Base-by-base conservation (phyloP, 495 filamentous ascomycete genomes). In the Xylaria telfairii region DNA sequence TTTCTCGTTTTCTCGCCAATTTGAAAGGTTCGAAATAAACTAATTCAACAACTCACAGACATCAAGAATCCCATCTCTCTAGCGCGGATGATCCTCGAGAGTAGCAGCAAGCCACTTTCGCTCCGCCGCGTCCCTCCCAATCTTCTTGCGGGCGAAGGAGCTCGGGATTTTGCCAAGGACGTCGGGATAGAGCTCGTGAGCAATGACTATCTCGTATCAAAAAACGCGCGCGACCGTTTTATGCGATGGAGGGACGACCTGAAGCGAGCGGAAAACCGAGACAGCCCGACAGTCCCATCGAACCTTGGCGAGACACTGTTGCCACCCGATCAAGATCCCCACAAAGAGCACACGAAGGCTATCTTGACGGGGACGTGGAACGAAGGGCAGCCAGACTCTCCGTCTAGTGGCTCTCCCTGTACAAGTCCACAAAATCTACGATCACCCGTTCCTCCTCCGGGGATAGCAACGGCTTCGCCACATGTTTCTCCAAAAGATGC, bases 41-140 rank as follows among this genome's bases (percentile, higher is more conserved):
- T 62, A 41, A 69, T 24, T 5, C 1, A 10, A 1, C 44, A 19
- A 30, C 30, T 47, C 61, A 2, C 56, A 98, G 96, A 93, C 74
- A 88, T 99, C 74, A 93, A 91, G 76, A 98, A 99, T 77, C 96
- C 96, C 3, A 95, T 98, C 34, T 90, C 90, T 30, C 81, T 97
- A 10, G 96, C 96, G 63, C 92, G 95, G 51, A 79, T 90, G 19
- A 88, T 99, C 53, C 90, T 97, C 15, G 92, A 97, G 28, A 83
- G 88, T 49, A 91, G 93, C 34, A 90, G 86, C 53, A 84, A 87
- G 67, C 87, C 90, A 4, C 82, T 98, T 26, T 92, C 93, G 8
- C 86, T 97, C 64, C 89, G 91, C 61, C 90, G 96, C 39, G 93
- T 99, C 12, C 95, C 96, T 21, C 96, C 96, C 6, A 97, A 98